Evolutionary conservation across 257 asterid genomes (phyloP), one percentile per base, ranked within the genome.

Genomic region (Solanum raphanifolium): DNA sequence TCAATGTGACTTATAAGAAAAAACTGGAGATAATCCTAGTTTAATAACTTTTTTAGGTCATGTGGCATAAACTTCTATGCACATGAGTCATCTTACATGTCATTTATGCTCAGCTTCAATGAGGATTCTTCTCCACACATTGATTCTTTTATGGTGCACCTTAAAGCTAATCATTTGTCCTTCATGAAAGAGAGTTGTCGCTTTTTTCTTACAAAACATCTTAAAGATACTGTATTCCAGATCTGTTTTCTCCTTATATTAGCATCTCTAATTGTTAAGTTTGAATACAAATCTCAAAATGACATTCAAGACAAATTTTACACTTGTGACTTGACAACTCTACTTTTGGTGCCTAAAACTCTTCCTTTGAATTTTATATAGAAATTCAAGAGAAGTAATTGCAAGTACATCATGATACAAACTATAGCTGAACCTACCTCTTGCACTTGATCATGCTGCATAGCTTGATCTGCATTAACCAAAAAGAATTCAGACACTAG

Each of bases 381-480:
- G 29, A 27, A 48, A 29, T 82, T 81, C 69, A 81, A 81, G 68
- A 81, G 3, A 18, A 48, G 32, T 81, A 29, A 15, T 48, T 3
- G 27, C 12, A 31, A 29, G 69, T 5, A 81, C 85, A 46, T 43
- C 66, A 81, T 29, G 20, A 81, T 4, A 81, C 27, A 46, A 81
- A 29, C 41, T 29, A 46, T 48, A 10, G 43, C 85, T 11, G 12
- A 29, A 82, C 78, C n/a, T 58, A 87, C 88, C 86, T 10, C 88
- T 86, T 72, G 72, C 82, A 27, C 60, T 86, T 73, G 88, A 86
- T 86, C 69, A 83, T 86, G 73, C 48, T 8, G 48, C 52, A 86
- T 11, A 86, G 75, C 73, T 86, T 86, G 71, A 32, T 34, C 88
- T 86, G 88, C 88, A 86, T 48, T 82, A 86, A 73, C 39, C 74